phyloP scores from a whole-genome alignment of 1,284 basidiomycete genomes.

The Cryptococcus maquisensis region DNA sequence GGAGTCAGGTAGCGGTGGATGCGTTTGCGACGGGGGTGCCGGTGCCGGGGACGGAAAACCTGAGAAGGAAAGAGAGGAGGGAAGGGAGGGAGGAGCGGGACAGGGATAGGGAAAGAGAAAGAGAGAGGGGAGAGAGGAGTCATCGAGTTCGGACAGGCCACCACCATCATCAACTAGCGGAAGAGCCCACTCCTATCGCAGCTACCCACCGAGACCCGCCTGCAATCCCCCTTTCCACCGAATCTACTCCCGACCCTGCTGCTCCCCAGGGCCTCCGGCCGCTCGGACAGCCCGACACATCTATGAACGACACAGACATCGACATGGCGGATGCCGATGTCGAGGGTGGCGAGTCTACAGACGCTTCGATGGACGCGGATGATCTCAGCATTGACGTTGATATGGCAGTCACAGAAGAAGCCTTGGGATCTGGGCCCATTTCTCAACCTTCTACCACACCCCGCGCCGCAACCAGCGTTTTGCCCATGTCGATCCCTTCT shows the following conservation, averaged over 20 bases:
- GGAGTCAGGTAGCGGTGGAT: constrained; percentile 60
- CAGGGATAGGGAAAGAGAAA: constrained; percentile 2
- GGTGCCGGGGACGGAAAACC: constrained; percentile 46
- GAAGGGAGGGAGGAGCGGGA: not conserved
- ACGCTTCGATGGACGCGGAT: constrained; percentile 24
- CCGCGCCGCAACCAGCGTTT: constrained; percentile 29
- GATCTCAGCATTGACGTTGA: constrained; percentile 37
- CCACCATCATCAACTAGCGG: not conserved
- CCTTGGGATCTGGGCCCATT: not conserved
- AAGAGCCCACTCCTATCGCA: not conserved
- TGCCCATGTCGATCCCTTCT: constrained; percentile 33
- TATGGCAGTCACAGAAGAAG: not conserved
- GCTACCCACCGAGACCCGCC: too few relatives aligned
- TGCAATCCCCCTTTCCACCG: not conserved
- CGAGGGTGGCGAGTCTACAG: constrained; percentile 39
- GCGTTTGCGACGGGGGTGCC: constrained; percentile 51
- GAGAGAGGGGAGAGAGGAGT: not conserved
- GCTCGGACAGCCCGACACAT: not conserved
- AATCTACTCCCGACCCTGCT: too few relatives aligned
- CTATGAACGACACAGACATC: constrained; percentile 34
- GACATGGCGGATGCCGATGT: constrained; percentile 47
- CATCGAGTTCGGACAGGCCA: not conserved
- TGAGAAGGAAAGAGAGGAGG: constrained; percentile 4
- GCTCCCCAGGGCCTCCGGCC: not conserved
- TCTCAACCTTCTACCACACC: constrained; percentile 34